These are phyloP conservation scores for Buddleja alternifolia DNA, from an alignment of 257 asterid genomes.

Conservation along the genomic window DNA sequence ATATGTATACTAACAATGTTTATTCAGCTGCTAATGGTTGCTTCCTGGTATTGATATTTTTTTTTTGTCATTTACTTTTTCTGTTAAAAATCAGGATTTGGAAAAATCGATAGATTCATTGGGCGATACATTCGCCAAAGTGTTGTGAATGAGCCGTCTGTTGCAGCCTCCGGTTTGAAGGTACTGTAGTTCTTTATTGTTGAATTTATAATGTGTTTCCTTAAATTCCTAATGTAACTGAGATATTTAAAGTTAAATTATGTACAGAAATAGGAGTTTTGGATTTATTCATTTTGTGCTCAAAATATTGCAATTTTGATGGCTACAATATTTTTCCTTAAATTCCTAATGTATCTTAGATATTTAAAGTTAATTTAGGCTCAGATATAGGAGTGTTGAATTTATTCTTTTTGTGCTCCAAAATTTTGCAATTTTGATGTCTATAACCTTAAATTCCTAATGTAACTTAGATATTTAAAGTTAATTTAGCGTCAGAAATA, in stretches of 20 bases:
- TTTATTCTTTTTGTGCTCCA: background rate
- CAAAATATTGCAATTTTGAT: too few relatives aligned
- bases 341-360: too few relatives aligned
- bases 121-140: constrained; percentile 33
- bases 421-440: background rate
- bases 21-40: background rate
- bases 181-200: constrained; percentile 5
- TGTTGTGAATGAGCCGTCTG: constrained; percentile 30
- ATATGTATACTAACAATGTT: background rate
- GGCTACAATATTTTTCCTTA: too few relatives aligned
- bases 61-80: background rate
- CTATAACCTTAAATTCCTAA: background rate
- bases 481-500: too few relatives aligned
- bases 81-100: constrained; percentile 33
- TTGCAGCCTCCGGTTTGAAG: constrained; percentile 37
- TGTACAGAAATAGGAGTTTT: too few relatives aligned
- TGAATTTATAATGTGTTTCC: too few relatives aligned
- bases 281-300: too few relatives aligned
- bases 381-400: too few relatives aligned
- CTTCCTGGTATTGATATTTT: background rate
- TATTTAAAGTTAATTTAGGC: too few relatives aligned
- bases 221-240: too few relatives aligned
- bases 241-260: too few relatives aligned
- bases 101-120: constrained; percentile 33
- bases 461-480: too few relatives aligned